Conservation (phyloP, 2,329 filamentous ascomycete species). For the Colletotrichum sp. region DNA sequence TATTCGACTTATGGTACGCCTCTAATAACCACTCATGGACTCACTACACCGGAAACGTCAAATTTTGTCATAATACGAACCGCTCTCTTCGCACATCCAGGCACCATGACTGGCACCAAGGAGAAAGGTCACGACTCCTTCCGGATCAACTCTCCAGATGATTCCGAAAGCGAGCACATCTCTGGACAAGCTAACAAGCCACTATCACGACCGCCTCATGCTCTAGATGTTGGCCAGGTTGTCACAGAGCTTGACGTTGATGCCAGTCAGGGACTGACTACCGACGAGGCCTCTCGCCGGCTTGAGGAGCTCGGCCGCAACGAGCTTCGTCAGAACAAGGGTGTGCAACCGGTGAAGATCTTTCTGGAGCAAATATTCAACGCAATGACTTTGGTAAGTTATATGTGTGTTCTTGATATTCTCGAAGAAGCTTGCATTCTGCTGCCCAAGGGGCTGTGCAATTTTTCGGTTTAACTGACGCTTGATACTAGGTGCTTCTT, state of each 20-base stretch:
- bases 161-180: slow-evolving; percentile 29
- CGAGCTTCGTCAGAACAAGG: slow-evolving; percentile 64
- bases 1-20: background rate
- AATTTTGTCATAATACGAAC: background rate
- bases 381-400: slow-evolving; percentile 68
- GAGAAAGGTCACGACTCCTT: background rate
- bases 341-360: slow-evolving; percentile 68
- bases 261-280: slow-evolving; percentile 60
- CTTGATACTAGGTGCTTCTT: slow-evolving; percentile 48
- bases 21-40: background rate
- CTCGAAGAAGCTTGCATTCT: background rate
- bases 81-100: background rate
- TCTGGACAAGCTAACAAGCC: slow-evolving; percentile 52
- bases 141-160: background rate
- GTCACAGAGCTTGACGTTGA: slow-evolving; percentile 61
- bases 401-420: background rate
- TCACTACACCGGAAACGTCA: background rate
- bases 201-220: slow-evolving; percentile 67
- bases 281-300: slow-evolving; percentile 57
- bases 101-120: background rate
- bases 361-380: slow-evolving; percentile 71
- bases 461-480: fast-evolving
- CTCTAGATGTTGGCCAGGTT: slow-evolving; percentile 58
- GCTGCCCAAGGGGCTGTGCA: background rate
- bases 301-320: slow-evolving; percentile 67